Evolutionary conservation across 177 flowering plant species (phyloP), one percentile per base, ranked within the genome.

Genomic region (Tripterygium wilfordii): DNA sequence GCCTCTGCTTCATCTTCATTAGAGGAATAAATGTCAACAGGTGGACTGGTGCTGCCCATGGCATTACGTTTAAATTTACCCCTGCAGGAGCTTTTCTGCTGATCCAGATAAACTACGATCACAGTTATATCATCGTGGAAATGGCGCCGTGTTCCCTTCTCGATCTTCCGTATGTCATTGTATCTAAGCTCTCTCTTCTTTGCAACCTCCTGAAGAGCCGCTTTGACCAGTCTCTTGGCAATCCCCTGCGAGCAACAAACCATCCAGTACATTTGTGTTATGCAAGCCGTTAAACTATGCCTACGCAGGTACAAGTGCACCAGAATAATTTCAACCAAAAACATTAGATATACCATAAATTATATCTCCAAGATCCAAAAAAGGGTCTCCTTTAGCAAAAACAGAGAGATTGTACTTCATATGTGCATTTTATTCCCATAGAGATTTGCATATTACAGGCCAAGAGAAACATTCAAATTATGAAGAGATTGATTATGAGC

Each of bases 71-170:
- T 66, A 10, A 28, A 21, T 52, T 49, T 69, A 37, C 48, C 16
- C 10, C 22, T 45, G 1, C 48, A 51, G 29, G 73, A 51, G 31
- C 42, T 52, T 33, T 53, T 68, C 21, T 67, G 66, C 40, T 76
- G 85, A 48, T 87, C 89, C 18, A 77, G 82, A 55, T 78, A 83
- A 9, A 80, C 53, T 19, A 83, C 91, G 0, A 83, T 42, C 42
- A 80, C 91, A 0, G 82, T 71, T 20, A 83, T 83, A 36, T 83
- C 91, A 45, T 83, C 91, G 27, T 83, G 91, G 45, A 76, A 76
- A 58, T 76, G 79, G 0, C 87, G 79, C 38, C 87, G 62, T n/a
- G 61, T 49, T 12, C 96, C 96, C 49, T 64, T 83, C 40, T 72
- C 80, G 7, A 83, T 70, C 37, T 69, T 76, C 61, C 67, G 76